Percentiles rank a stretch among this genome's conserved stretches.
These are phyloP conservation scores for Ustilago loliicola DNA, from an alignment of 1,284 basidiomycete genomes.

Conservation along the genomic window DNA sequence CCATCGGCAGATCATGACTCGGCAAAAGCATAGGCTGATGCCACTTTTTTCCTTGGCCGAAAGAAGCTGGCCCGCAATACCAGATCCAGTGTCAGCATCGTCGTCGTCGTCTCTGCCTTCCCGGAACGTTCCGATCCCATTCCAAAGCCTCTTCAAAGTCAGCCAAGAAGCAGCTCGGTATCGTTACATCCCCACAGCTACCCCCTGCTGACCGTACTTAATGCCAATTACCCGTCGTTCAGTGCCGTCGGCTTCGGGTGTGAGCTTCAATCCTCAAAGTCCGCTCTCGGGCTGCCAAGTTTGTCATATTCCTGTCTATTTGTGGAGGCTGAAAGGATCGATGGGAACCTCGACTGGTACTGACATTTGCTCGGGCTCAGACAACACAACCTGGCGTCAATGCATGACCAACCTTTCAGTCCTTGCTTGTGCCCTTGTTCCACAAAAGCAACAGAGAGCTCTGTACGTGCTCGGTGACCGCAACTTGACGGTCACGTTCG, in stretches of 20 bases:
- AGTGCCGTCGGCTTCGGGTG: not conserved
- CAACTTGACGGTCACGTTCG: not conserved
- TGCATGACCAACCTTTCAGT: not conserved
- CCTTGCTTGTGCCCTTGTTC: not conserved
- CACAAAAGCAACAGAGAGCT: not conserved
- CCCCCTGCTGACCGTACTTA: not conserved
- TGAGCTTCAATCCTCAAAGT: not conserved
- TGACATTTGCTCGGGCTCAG: too few species aligned
- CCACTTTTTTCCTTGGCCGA: not conserved
- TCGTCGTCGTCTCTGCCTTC: not conserved
- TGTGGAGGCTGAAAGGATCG: slow-evolving; percentile 3
- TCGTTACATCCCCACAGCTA: not conserved
- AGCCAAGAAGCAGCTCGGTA: not conserved
- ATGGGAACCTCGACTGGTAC: not conserved
- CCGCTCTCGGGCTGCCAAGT: not conserved
- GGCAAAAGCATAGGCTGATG: slow-evolving; percentile 5
- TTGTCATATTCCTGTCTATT: not conserved
- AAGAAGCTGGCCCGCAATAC: not conserved
- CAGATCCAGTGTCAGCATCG: not conserved
- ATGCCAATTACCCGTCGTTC: not conserved
- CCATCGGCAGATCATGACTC: slow-evolving; percentile 7
- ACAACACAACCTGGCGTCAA: too few species aligned
- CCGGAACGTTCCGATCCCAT: not conserved
- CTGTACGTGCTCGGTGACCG: not conserved
- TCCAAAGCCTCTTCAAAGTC: not conserved